phyloP scores from a whole-genome alignment of 2,329 filamentous ascomycete genomes.

The Tolypocladium pustulatum region DNA sequence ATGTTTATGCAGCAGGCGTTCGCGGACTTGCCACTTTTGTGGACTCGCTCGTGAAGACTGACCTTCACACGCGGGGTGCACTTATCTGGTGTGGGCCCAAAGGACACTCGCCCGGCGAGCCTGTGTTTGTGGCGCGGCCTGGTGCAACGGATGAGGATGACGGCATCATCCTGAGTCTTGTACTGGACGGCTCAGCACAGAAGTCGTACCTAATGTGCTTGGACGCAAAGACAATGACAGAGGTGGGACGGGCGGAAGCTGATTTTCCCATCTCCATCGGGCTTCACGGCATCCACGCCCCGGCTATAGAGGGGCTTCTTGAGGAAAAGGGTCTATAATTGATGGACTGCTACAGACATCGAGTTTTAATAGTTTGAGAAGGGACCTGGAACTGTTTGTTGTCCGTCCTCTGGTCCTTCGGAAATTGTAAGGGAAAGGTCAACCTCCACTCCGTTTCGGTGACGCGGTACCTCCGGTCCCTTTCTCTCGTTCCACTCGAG shows the following conservation, averaged over 20 bases:
- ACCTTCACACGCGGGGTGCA: constrained; percentile 40
- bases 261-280: constrained; percentile 50
- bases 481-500: too few species aligned
- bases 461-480: too few species aligned
- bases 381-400: too few species aligned
- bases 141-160: constrained; percentile 45
- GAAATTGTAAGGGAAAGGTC: too few species aligned
- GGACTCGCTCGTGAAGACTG: constrained; percentile 58
- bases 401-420: too few species aligned
- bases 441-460: too few species aligned
- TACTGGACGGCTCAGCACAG: constrained; percentile 49
- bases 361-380: neutral
- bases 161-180: constrained; percentile 49
- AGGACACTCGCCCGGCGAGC: constrained; percentile 58
- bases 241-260: constrained; percentile 53
- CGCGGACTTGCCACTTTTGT: constrained; percentile 49
- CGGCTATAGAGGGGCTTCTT: neutral
- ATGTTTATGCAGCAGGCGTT: constrained; percentile 47
- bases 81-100: constrained; percentile 45
- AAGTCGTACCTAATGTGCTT: constrained; percentile 57
- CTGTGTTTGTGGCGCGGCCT: constrained; percentile 50
- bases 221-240: constrained; percentile 50
- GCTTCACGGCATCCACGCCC: constrained; percentile 50
- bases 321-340: neutral
- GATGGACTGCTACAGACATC: neutral